Base-by-base conservation (phyloP, 345 rosid genomes). In the Abelmoschus esculentus region DNA sequence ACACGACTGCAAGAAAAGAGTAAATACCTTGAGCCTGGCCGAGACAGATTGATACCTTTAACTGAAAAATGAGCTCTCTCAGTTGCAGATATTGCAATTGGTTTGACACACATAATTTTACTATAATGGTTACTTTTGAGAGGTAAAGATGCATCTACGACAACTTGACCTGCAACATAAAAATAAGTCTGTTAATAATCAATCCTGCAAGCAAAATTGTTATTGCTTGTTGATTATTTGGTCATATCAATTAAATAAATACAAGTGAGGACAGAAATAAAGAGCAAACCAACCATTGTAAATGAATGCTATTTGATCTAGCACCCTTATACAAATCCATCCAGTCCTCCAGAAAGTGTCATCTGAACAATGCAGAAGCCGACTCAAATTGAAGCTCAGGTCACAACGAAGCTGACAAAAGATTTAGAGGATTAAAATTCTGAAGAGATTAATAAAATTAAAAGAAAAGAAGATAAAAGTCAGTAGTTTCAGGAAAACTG, bases 11-110 rank as follows among this genome's bases (percentile, higher is more conserved):
- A 22, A 22, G 26, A 22, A 22, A 22, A 22, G 26, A 22, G 26
- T 22, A 22, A 22, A 22, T 22, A 90, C 99, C 93, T 88, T 66
- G 96, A 79, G 69, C 86, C 79, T 70, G 89, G 87, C 72, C 72
- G 84, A 77, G 85, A 75, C 49, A 95, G 73, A 78, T 90, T 95
- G 77, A 85, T 79, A 75, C 99, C 98, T 77, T 90, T 88, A 40
- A 95, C 87, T 7, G 72, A 77, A 82, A 95, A 91, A 22, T 86
- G 82, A 73, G 83, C 83, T 65, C 73, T 85, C 73, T 83, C 79
- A 26, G 87, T 75, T 56, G 89, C 83, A 78, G 90, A 76, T 70
- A 89, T 76, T 65, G 96, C 98, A 61, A 95, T 87, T 13, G 99
- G 99, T 72, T 81, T 87, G 75, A 91, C 81, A 34, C 92, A 86